Percentiles rank a stretch among this genome's conserved stretches.
phyloP scores from a whole-genome alignment of 1,284 basidiomycete genomes.

The Kwoniella shivajii region DNA sequence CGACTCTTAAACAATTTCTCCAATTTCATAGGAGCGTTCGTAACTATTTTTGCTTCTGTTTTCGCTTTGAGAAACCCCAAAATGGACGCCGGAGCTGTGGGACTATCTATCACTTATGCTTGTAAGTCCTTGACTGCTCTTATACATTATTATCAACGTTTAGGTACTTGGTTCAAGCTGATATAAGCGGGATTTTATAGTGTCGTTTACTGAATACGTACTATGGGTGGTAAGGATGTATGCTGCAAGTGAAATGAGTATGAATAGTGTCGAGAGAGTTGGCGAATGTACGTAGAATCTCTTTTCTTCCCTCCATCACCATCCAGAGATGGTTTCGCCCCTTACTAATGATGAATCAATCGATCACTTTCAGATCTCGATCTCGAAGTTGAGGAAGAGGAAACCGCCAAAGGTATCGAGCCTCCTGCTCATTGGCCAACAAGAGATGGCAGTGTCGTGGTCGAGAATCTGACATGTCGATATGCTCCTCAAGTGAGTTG shows the following conservation, averaged over 20 bases:
- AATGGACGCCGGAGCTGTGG: constrained; percentile 53
- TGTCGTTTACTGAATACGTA: constrained; percentile 56
- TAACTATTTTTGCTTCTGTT: constrained; percentile 55
- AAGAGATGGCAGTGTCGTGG: constrained; percentile 53
- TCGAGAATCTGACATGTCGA: constrained; percentile 55
- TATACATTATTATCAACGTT: not conserved
- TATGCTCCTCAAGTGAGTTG: constrained; percentile 55
- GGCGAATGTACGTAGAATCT: constrained; percentile 52
- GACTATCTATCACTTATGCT: constrained; percentile 48
- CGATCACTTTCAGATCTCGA: constrained; percentile 49
- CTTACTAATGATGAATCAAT: too few species aligned
- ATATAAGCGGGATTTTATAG: constrained; percentile 27
- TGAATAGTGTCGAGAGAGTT: constrained; percentile 57
- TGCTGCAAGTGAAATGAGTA: constrained; percentile 55
- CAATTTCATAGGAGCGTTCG: constrained; percentile 56
- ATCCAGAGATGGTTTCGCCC: not conserved
- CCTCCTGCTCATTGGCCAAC: constrained; percentile 59
- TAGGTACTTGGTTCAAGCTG: not conserved
- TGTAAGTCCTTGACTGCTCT: too few species aligned
- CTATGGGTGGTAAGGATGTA: constrained; percentile 58
- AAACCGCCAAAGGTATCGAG: constrained; percentile 48
- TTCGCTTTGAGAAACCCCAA: constrained; percentile 51
- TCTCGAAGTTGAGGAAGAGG: constrained; percentile 57
- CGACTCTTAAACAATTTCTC: constrained; percentile 55
- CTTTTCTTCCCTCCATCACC: not conserved